These are phyloP conservation scores for Calocybe cyanea DNA, from an alignment of 768 basidiomycete species.

Conservation along the genomic window DNA sequence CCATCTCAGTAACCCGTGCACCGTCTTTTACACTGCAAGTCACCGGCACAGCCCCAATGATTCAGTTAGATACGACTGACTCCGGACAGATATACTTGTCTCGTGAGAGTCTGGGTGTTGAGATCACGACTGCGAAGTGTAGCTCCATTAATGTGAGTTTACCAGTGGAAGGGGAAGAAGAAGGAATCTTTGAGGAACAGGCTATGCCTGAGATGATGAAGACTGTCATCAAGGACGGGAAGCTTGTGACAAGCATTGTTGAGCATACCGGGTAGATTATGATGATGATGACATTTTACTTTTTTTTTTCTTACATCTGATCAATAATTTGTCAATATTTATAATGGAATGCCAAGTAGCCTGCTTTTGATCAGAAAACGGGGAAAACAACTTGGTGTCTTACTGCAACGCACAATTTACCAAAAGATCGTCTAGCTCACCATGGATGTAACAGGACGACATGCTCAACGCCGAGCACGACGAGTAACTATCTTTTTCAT, in stretches of 20 bases:
- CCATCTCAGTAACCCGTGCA: slow-evolving; percentile 83
- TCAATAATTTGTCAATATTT: too few species aligned
- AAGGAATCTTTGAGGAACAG: slow-evolving; percentile 87
- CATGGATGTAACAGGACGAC: slow-evolving; percentile 82
- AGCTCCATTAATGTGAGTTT: slow-evolving; percentile 88
- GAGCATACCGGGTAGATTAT: slow-evolving; percentile 66
- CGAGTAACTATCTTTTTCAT: slow-evolving; percentile 34
- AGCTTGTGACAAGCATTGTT: slow-evolving; percentile 82
- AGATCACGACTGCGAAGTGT: slow-evolving; percentile 94
- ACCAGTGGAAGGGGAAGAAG: slow-evolving; percentile 84
- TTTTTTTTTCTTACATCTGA: too few species aligned
- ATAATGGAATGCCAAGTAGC: too few species aligned
- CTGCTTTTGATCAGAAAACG: too few species aligned
- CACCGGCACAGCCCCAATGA: slow-evolving; percentile 84
- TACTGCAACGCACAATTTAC: too few species aligned
- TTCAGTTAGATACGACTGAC: slow-evolving; percentile 93
- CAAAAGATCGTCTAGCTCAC: not conserved
- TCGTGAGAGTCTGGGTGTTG: slow-evolving; percentile 66
- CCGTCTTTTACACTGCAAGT: slow-evolving; percentile 94
- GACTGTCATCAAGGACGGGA: slow-evolving; percentile 76
- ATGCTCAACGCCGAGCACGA: slow-evolving; percentile 58
- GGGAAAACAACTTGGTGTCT: too few species aligned
- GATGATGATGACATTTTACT: too few species aligned
- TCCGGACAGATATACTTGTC: slow-evolving; percentile 94
- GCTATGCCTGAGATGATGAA: slow-evolving; percentile 95